These are phyloP conservation scores for Eimeria tenella DNA, from an alignment of 169 alveolate species.

Conservation along the genomic window DNA sequence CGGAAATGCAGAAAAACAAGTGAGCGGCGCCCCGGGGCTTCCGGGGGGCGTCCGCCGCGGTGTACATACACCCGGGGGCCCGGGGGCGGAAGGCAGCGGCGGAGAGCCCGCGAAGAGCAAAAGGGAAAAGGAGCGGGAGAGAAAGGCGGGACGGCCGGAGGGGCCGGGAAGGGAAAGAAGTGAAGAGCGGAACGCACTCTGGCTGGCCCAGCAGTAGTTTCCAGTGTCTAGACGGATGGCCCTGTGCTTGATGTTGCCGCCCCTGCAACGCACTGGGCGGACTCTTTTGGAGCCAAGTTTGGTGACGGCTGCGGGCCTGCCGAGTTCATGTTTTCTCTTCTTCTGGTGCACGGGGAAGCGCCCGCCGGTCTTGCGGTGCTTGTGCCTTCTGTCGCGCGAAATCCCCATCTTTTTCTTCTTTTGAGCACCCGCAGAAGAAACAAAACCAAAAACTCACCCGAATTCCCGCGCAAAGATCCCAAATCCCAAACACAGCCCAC, in stretches of 20 bases:
- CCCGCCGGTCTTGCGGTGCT: conserved; percentile 99
- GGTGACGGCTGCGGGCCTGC: conserved; percentile 98
- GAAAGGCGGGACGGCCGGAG: too few species aligned
- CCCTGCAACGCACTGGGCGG: conserved; percentile 98
- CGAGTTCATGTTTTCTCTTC: conserved; percentile 99
- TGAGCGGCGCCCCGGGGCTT: too few species aligned
- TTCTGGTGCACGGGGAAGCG: conserved; percentile 99
- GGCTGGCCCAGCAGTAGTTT: conserved; percentile 98
- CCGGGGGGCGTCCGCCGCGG: too few species aligned
- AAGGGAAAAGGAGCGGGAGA: not conserved
- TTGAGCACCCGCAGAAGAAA: not conserved
- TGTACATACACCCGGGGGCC: too few species aligned
- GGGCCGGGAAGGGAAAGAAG: too few species aligned
- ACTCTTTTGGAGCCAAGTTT: conserved; percentile 96
- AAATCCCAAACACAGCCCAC: not conserved
- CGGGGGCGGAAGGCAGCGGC: too few species aligned
- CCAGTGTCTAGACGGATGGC: conserved; percentile 98
- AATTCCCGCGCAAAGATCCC: not conserved
- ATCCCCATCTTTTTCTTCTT: conserved; percentile 95
- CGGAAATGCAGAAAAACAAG: too few species aligned
- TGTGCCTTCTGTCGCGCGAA: conserved; percentile 99
- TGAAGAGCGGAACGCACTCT: too few species aligned
- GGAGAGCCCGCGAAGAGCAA: not conserved
- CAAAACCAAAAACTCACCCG: not conserved
- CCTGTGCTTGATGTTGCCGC: conserved; percentile 94